Base-by-base conservation (phyloP, 176 grass and related monocot species). In the Aegilops speltoides region DNA sequence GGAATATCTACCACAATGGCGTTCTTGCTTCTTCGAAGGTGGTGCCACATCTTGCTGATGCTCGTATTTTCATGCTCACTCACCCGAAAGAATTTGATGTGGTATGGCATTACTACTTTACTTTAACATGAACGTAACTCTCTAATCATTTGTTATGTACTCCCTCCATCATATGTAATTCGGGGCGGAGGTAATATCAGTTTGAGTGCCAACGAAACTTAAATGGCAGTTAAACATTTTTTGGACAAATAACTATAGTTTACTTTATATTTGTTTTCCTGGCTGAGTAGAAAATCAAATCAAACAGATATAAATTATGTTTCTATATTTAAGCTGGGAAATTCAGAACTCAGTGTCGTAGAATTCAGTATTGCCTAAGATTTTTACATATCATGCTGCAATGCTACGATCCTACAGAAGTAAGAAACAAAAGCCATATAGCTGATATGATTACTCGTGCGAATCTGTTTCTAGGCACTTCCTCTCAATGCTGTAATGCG, bases 21-120 rank as follows among this genome's bases (percentile, higher is more conserved):
- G 68, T 73, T 80, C 60, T 89, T 61, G 84, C 77, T 25, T 89
- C 79, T 83, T 92, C 86, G 19, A 97, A 97, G 83, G 95, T 94
- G 38, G 92, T 91, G 83, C 77, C 95, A 80, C 88, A 94, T 89
- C 92, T 92, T 40, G 95, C 90, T 83, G 95, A 97, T 56, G 92
- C 95, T 78, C 90, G 90, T 62, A 84, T 97, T 85, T 92, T 84
- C 82, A 97, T 97, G 95, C 95, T 97, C 57, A 93, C 79, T 11
- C 95, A 97, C 72, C 90, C 89, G 23, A 97, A 97, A 86, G 95
- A 97, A 93, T 97, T 97, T 86, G 90, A 97, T 93, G 90, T 88
- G 92, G 92, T 93, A 93, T 67, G 63, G 20, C 3, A 60, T 87
- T 89, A 76, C 83, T 71, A 82, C 67, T 68, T 64, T 71, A 85